Evolutionary conservation across 2,329 filamentous ascomycete species (phyloP), one percentile per base, ranked within the genome.

Genomic region (Ophiocordyceps camponoti-saundersi): DNA sequence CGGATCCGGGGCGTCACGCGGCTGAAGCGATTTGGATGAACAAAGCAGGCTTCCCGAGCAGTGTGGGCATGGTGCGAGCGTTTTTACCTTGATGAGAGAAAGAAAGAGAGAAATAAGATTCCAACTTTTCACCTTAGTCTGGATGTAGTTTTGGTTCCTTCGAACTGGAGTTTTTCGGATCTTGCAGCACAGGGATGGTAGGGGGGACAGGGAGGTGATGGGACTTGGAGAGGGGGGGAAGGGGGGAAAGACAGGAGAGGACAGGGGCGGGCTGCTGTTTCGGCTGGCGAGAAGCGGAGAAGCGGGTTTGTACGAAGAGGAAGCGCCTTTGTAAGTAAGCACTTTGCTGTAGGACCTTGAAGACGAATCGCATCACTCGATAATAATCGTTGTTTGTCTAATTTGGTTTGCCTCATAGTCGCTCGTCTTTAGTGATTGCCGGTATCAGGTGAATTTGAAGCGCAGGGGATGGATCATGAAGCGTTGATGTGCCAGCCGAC

Each of bases 141-240:
- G 61, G 61, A 63, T 63, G 59, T 63, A 61, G 59, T 62, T 63
- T 63, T 61, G 58, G 60, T 54, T 61, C 57, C 63, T 61, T 60
- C 56, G 60, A 57, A 57, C 57, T 55, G 61, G 61, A 63, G 61
- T 29, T 29, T 29, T 53, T 52, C 53, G 59, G 61, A 61, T 60
- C 18, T n/a, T 40, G 36, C 36, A 40, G 36, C 8, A 29, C 26
- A 29, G 7, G 26, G 26, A 10, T 10, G 23, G 8, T 8, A 8
- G 23, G 4, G 4, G 23, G 23, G n/a, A n/a, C n/a, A n/a, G n/a
- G n/a, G 34, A 36, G 34, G 16, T 36, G 16, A 16, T 16, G 12
- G 34, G 34, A 15, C 34, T 16, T 13, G 34, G 34, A 16, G 12
- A 36, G 13, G 34, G 34, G 34, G 34, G 3, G 32, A 4, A 13